Base-by-base conservation (phyloP, 228 moss, liverwort and hornwort genomes). In the Sphagnum fallax region DNA sequence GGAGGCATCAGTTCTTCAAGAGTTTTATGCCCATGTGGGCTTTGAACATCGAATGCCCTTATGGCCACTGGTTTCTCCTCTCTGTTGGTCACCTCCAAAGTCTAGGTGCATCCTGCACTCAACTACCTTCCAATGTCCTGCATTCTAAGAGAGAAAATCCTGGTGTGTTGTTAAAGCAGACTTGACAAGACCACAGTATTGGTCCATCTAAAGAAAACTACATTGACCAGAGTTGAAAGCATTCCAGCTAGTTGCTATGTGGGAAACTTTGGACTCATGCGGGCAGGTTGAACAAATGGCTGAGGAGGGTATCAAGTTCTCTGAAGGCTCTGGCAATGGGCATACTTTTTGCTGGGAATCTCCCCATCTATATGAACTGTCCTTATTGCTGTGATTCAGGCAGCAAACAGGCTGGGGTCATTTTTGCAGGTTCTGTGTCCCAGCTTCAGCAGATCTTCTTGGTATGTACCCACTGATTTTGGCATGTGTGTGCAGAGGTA, bases 31-130 rank as follows among this genome's bases (percentile, higher is more conserved):
- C 7, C 88, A 87, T 73, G 78, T 94, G 62, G 98, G 98, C 18
- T 98, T 98, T 82, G 98, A 98, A 71, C 85, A 32, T 93, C 80
- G 98, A 98, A 78, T 98, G 98, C 69, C 98, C 94, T 47, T 85
- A 84, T 70, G 98, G 98, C 53, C 94, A 98, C 73, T 80, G 98
- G 65, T 98, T 92, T 76, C 77, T 98, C 55, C 81, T 98, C 14
- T 90, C 98, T 58, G 61, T 71, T 52, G 80, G 77, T 73, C 78
- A 87, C 67, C 61, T 76, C 61, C 84, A 81, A 74, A 82, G 66
- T 71, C 67, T 83, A 57, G 80, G 78, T 65, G 50, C 84, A 65
- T 82, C 88, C 50, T 78, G 74, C 65, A 73, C 82, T 67, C 71
- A 73, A 68, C 64, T 69, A 71, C 52, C 53, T 69, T 53, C 79